phyloP scores from a whole-genome alignment of 164 flowering plant genomes.

The Buxus sempervirens region DNA sequence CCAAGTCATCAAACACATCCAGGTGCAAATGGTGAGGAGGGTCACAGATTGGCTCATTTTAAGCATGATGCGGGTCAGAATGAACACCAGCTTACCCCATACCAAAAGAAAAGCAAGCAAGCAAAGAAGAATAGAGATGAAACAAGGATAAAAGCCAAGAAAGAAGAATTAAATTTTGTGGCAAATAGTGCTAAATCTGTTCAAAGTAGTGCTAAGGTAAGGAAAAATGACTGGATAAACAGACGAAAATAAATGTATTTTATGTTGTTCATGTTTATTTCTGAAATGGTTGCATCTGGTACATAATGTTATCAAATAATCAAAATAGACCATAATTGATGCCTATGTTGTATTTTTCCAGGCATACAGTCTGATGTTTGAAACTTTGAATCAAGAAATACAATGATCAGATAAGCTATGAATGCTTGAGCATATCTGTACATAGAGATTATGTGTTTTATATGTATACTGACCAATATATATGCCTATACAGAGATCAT shows the following conservation, averaged over 20 bases:
- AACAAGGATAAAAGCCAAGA: conserved; percentile 8
- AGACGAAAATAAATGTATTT: conserved; percentile 1
- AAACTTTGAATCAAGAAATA: conserved; percentile 1
- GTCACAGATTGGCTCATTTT: not conserved
- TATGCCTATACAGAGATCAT: no score
- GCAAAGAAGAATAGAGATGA: conserved; percentile 26
- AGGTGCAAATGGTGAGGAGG: conserved; percentile 1
- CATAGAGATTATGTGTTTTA: no score
- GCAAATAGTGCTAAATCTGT: conserved; percentile 21
- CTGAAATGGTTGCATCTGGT: not conserved
- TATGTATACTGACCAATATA: no score
- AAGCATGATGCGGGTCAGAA: conserved; percentile 16
- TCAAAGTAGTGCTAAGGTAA: conserved; percentile 29
- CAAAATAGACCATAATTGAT: not conserved
- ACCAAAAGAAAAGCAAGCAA: conserved; percentile 20
- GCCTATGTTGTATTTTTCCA: not conserved
- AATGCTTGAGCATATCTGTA: no score
- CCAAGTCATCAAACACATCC: conserved; percentile 22
- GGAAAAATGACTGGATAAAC: conserved; percentile 20
- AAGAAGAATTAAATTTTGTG: conserved; percentile 10
- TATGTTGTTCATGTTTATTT: not conserved
- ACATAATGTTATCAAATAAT: not conserved
- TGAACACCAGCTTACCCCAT: conserved; percentile 11
- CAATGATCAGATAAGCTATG: not conserved
- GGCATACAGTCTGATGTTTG: not conserved